Base-by-base conservation (phyloP, 2,329 filamentous ascomycete genomes). In the Trichophyton mentagrophytes region DNA sequence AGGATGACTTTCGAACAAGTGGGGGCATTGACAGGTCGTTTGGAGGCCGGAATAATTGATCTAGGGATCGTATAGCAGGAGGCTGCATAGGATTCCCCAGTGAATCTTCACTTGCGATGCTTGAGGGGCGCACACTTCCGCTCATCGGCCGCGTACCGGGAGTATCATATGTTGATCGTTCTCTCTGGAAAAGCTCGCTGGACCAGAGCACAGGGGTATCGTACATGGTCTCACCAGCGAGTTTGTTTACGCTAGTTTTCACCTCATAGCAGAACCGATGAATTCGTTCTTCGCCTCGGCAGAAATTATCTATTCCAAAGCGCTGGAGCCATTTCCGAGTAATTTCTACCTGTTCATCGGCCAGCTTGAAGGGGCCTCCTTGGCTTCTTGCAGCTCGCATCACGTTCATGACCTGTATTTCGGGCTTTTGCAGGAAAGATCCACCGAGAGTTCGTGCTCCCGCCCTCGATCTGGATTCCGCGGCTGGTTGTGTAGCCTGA, bases 201-300 rank as follows among this genome's bases (percentile, higher is more conserved):
- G 90, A 90, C 90, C 90, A 96, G 1, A 97, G 77, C 0, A 95
- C 89, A 0, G 92, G 90, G 0, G 88, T 89, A 42, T 95, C 89
- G 63, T 88, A 79, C 64, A 95, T 85, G 53, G 85, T 90, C 62
- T 95, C 89, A 30, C 89, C 90, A 33, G 95, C 86, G 6, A 97
- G 79, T 70, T 90, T 90, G 66, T 85, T 87, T 65, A 96, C 86
- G 69, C 90, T 95, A 64, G 84, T 87, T 67, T 92, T 88, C 30
- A 97, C 82, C 71, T 97, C 93, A 65, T 90, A 88, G 69, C 87
- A 93, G 72, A 99, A 93, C 9, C 91, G 85, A 71, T 97, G 93
- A 40, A 99, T 92, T 58, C 93, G 80, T 74, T 99, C 93, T 71
- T 99, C 93, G 4, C 92, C 93, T 66, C 85, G 87, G 74, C 93